Conservation (phyloP, 495 filamentous ascomycete genomes). For the Tuber aestivum region DNA sequence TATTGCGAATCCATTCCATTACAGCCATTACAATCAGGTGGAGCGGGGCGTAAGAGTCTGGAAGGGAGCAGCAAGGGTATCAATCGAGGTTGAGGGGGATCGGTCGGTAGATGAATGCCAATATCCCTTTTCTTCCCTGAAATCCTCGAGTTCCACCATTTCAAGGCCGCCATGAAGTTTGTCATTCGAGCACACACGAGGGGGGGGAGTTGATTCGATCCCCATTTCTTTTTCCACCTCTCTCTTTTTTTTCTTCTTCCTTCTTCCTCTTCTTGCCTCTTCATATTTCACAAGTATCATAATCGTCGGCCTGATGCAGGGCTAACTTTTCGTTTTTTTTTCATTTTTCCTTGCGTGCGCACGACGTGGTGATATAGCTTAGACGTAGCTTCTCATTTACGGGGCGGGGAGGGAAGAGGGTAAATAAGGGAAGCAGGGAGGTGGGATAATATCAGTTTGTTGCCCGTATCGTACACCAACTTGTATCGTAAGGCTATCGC, state of each 20-base stretch:
- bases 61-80: not conserved
- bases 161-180: not conserved
- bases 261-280: not conserved
- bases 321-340: not conserved
- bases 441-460: constrained; percentile 3
- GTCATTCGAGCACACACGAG: not conserved
- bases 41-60: not conserved
- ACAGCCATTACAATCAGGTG: not conserved
- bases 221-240: not conserved
- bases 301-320: constrained; percentile 3
- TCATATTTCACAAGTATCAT: not conserved
- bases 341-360: not conserved
- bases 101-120: constrained; percentile 1
- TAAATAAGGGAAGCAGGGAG: not conserved
- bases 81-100: constrained; percentile 4
- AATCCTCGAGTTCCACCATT: not conserved
- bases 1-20: not conserved
- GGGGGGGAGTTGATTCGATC: not conserved
- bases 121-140: not conserved
- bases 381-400: not conserved
- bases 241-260: not conserved
- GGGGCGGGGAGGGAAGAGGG: not conserved
- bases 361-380: not conserved
- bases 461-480: constrained; percentile 6
- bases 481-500: constrained; percentile 29